Base-by-base conservation (phyloP, 2,329 filamentous ascomycete species). In the Lecanicillium sp. region DNA sequence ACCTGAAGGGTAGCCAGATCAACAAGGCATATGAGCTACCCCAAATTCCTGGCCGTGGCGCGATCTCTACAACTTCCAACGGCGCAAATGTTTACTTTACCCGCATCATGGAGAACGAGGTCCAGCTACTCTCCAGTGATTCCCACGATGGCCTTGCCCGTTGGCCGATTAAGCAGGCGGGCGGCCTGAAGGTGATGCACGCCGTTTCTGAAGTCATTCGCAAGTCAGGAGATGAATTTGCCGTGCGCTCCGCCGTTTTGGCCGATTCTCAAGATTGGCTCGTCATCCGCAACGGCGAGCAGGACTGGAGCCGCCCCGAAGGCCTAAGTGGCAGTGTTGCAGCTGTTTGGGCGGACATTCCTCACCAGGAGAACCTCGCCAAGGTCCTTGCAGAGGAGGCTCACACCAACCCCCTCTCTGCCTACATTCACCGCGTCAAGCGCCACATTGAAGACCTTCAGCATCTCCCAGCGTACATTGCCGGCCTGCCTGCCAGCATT, bases 71-170 rank as follows among this genome's bases (percentile, higher is more conserved):
- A 1, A 92, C 83, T 61, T 85, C 80, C 3, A 74, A 77, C 29
- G 84, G 81, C 43, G 79, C 84, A 15, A 89, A 92, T 51, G 82
- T 95, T 7, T 96, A 87, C 65, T 95, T 97, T 57, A 89, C 85
- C 3, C 79, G 89, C 43, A 71, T 92, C 44, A 88, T 86, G 0
- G 68, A 79, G 25, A 77, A 83, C 8, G 86, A 94, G 53, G 70
- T 87, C 3, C 69, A 74, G 20, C 69, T 95, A 18, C 72, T 86
- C 5, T 87, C 86, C 2, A 94, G 88, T 1, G 69, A 70, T 19
- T 92, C 87, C 1, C 78, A 89, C 48, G 79, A 73, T n/a, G 64
- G 88, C 29, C 68, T 96, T 22, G 84, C 79, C 12, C 76, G 79
- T 39, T 96, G 87, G 87, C 61, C 74, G 3, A 57, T 83, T 18